A percentile compares a stretch with the other conserved stretches of the same genome.
Conservation (phyloP, 23 red algal species). For the Gracilaria domingensis region DNA sequence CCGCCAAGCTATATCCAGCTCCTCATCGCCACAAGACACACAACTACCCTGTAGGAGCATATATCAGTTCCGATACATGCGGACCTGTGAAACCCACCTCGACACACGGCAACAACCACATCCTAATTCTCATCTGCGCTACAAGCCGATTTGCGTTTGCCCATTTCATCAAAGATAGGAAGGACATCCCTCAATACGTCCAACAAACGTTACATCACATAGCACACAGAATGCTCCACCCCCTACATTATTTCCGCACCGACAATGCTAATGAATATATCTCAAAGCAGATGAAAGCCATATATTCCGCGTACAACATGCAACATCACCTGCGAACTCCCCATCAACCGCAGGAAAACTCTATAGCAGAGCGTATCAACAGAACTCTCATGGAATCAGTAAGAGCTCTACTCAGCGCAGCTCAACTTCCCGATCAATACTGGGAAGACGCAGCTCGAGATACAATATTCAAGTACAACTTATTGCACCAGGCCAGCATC, state of each 20-base stretch:
- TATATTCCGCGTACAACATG: neutral
- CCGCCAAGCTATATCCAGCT: neutral
- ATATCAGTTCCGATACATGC: constrained; percentile 40
- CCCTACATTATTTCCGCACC: too few relatives aligned
- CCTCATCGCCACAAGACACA: neutral
- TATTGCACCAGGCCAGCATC: too few relatives aligned
- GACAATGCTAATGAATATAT: too few relatives aligned
- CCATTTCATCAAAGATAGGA: constrained; percentile 26
- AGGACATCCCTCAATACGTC: constrained; percentile 9
- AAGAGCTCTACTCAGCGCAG: neutral
- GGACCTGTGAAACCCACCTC: neutral
- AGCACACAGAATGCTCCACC: neutral
- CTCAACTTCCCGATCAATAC: neutral
- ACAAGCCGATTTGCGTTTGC: constrained; percentile 6
- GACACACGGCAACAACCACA: neutral
- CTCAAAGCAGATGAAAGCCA: too few relatives aligned
- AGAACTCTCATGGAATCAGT: neutral
- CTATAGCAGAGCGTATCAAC: neutral
- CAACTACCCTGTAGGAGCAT: neutral
- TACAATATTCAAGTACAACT: neutral
- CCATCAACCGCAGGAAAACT: neutral
- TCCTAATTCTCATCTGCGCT: constrained; percentile 17
- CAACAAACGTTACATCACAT: neutral
- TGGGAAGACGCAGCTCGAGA: neutral
- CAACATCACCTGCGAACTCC: neutral